Evolutionary conservation across 2,329 filamentous ascomycete genomes (phyloP).

Genomic region (Penicillium sp.): DNA sequence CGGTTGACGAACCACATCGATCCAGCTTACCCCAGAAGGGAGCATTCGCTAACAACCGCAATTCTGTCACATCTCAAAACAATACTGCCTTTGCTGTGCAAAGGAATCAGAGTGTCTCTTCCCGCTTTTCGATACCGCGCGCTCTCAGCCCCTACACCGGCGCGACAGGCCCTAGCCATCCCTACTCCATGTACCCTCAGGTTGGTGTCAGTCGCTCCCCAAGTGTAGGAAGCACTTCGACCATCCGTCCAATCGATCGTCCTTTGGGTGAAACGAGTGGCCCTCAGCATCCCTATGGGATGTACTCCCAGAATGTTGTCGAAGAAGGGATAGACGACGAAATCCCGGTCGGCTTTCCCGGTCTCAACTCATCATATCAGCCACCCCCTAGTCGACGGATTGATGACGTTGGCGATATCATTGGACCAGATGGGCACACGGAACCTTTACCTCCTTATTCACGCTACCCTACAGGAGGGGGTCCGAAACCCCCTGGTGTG

Average conservation of each 20-base stretch:
- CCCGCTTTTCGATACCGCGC: constrained; percentile 47
- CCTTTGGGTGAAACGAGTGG: constrained; percentile 62
- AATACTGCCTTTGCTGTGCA: constrained; percentile 35
- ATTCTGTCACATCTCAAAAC: constrained; percentile 33
- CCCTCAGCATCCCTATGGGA: constrained; percentile 79
- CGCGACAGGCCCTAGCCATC: constrained; percentile 73
- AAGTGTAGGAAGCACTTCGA: constrained; percentile 72
- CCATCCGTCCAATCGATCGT: constrained; percentile 58
- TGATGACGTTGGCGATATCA: constrained; percentile 82
- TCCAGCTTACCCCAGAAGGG: constrained; percentile 40
- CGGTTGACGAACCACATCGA: constrained; percentile 33
- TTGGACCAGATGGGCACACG: constrained; percentile 83
- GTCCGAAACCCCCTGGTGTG: constrained; percentile 54
- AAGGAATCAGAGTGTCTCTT: constrained; percentile 47
- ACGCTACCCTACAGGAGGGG: constrained; percentile 77
- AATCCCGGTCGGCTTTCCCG: constrained; percentile 73
- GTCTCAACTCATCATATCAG: constrained; percentile 66
- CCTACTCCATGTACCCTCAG: constrained; percentile 83
- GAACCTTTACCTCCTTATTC: constrained; percentile 92
- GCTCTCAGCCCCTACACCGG: constrained; percentile 67
- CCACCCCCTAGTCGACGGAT: constrained; percentile 65
- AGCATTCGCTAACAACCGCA: constrained; percentile 29
- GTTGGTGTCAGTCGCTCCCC: constrained; percentile 57
- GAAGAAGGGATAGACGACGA: constrained; percentile 54
- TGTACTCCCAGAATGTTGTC: constrained; percentile 80